Evolutionary conservation across 805 yeast genomes (phyloP), one percentile per base, ranked within the genome.

Genomic region (Candida verbasci): DNA sequence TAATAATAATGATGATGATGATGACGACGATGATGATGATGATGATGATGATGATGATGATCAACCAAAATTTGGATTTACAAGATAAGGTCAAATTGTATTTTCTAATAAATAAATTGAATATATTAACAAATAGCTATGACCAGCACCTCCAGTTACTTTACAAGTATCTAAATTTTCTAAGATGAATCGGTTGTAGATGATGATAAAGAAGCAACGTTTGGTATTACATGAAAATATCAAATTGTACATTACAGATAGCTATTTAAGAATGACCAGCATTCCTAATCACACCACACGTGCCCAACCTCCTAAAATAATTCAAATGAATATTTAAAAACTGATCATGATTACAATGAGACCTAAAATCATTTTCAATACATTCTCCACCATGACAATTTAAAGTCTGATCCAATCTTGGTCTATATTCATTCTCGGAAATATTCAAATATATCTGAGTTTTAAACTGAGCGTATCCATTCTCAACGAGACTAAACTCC

Each of bases 371-470:
- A 0, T 54, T 52, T 3, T 37, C 38, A 14, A 65, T 62, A 39
- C 72, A 65, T 7, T 44, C 41, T 33, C 58, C 55, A 1, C 58
- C 63, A 8, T 43, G 30, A 39, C 72, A 66, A 38, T 65, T 65
- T 11, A 63, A 49, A 6, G 65, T 70, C 29, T 55, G 49, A 1
- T 49, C 49, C 1, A 37, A 42, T 1, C 37, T 14, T 3, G 72
- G 70, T 4, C 37, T 31, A 2, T 53, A 44, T 4, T 47, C 45
- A 9, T 44, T 28, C 3, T 57, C 45, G 3, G 67, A 55, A 29
- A 58, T 54, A 37, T 62, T 59, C 34, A 62, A 41, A 44, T 66
- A 65, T 8, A 66, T 57, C 39, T 65, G 70, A 35, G 62, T 62
- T 29, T 58, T 50, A 34, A 65, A 65, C 37, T 60, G 68, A 28